These are phyloP conservation scores for Polygonum maritimum DNA, from an alignment of 148 eudicot genomes.

Conservation along the genomic window DNA sequence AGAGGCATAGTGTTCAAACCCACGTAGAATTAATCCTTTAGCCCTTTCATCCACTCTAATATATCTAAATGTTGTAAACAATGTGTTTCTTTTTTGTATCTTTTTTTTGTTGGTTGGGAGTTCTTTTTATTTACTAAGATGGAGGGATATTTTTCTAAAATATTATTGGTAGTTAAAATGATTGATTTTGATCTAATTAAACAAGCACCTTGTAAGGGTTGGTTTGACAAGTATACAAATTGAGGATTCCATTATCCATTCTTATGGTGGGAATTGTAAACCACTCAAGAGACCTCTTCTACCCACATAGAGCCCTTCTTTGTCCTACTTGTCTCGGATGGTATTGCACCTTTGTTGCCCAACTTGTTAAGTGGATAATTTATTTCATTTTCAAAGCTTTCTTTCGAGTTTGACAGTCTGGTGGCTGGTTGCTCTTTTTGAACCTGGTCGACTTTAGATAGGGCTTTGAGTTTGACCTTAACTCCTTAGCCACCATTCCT, in stretches of 20 bases:
- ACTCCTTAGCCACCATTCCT: background rate
- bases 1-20: too few relatives aligned
- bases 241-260: background rate
- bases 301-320: background rate
- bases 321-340: slow-evolving; percentile 9
- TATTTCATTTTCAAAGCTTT: slow-evolving; percentile 1
- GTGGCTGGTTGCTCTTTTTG: background rate
- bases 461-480: slow-evolving; percentile 9
- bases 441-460: background rate
- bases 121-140: background rate
- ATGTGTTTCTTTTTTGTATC: too few relatives aligned
- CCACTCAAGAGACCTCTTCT: slow-evolving; percentile 6
- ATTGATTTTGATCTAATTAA: background rate
- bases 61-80: background rate
- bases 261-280: background rate
- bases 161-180: background rate
- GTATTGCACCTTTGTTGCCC: background rate
- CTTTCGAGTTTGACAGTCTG: background rate
- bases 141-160: slow-evolving; percentile 2
- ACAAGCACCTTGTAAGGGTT: background rate
- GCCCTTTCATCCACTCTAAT: too few relatives aligned
- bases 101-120: too few relatives aligned
- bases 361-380: background rate
- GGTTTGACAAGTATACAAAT: background rate
- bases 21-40: too few relatives aligned